These are phyloP conservation scores for Vitis amurensis DNA, from an alignment of 164 flowering plant genomes.

Conservation along the genomic window DNA sequence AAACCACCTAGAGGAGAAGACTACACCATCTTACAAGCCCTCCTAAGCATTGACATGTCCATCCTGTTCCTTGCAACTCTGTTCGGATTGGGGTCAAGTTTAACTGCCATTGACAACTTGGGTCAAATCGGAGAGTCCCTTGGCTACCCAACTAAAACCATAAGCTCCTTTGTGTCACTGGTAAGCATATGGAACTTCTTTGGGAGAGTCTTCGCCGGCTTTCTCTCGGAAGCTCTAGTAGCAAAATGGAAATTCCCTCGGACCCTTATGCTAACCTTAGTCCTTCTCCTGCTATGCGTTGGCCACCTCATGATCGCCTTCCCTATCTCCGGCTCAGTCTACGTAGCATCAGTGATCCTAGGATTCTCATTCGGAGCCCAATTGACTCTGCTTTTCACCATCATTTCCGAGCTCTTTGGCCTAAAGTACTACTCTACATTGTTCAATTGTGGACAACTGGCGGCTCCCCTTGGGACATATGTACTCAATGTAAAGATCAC, in stretches of 20 bases:
- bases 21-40: conserved; percentile 45
- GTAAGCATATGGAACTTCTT: conserved; percentile 13
- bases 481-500: conserved; percentile 28
- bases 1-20: conserved; percentile 46
- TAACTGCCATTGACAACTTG: conserved; percentile 41
- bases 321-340: not conserved
- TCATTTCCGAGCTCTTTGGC: conserved; percentile 40
- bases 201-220: conserved; percentile 10
- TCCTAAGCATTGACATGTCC: conserved; percentile 42
- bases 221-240: not conserved
- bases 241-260: not conserved
- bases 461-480: conserved; percentile 31
- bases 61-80: conserved; percentile 32
- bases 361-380: conserved; percentile 45
- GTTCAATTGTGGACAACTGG: conserved; percentile 30
- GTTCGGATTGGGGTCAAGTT: conserved; percentile 39
- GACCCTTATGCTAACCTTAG: not conserved
- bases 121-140: conserved; percentile 48
- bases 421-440: conserved; percentile 37
- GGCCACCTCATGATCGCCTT: conserved; percentile 14
- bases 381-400: conserved; percentile 24
- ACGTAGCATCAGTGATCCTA: conserved; percentile 12
- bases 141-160: conserved; percentile 31
- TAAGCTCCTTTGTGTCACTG: conserved; percentile 10
- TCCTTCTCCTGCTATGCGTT: conserved; percentile 6